phyloP scores from a whole-genome alignment of 441 rosid species.

The Hura crepitans region DNA sequence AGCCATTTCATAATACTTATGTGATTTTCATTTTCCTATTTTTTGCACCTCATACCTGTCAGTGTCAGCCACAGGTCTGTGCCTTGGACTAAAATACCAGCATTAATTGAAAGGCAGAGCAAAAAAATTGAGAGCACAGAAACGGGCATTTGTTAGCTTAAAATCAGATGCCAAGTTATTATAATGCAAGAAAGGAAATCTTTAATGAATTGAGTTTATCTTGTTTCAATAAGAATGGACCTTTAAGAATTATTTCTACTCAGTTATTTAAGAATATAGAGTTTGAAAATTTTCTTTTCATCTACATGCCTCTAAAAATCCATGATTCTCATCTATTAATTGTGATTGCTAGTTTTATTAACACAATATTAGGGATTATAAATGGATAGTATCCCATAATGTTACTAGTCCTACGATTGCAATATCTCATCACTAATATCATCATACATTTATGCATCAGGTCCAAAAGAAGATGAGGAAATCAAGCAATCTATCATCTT shows the following conservation, averaged over 20 bases:
- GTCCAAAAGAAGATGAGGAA: background rate
- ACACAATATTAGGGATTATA: background rate
- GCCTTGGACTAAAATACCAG: background rate
- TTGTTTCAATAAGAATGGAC: background rate
- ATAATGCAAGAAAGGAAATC: background rate
- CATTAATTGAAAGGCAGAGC: background rate
- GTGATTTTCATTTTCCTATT: too few relatives aligned
- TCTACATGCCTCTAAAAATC: background rate
- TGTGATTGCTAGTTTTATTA: background rate
- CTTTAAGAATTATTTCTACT: background rate
- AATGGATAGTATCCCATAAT: background rate
- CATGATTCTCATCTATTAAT: background rate
- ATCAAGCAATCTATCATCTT: slow-evolving; percentile 1
- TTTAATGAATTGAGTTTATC: background rate
- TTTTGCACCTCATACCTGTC: too few relatives aligned
- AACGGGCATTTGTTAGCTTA: background rate
- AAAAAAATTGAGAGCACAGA: background rate
- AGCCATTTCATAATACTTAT: too few relatives aligned
- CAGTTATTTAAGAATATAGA: background rate
- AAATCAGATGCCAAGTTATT: background rate
- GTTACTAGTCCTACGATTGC: background rate
- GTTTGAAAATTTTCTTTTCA: background rate
- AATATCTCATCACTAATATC: background rate
- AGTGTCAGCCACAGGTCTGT: too few relatives aligned
- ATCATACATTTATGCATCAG: background rate